These are phyloP conservation scores for Paramecium tetraurelia DNA, from an alignment of 73 alveolate species.

Conservation along the genomic window DNA sequence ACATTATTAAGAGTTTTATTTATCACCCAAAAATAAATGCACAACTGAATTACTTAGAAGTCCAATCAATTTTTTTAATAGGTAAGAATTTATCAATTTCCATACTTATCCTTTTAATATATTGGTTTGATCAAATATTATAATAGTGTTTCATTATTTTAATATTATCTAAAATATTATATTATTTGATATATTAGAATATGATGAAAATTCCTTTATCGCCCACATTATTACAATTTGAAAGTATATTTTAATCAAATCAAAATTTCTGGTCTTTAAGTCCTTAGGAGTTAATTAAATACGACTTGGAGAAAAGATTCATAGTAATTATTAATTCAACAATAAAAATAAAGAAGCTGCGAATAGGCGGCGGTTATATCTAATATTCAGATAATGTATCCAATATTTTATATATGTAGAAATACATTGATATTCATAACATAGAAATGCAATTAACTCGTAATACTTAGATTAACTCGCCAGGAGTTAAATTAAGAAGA, in stretches of 20 bases:
- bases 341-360: neutral
- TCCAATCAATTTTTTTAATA: neutral
- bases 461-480: neutral
- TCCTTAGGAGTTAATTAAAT: neutral
- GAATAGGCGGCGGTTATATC: neutral
- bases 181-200: neutral
- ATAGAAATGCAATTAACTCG: conserved; percentile 1
- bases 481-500: conserved; percentile 10
- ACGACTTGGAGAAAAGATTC: neutral
- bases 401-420: neutral
- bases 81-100: neutral
- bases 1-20: neutral
- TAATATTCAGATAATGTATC: neutral
- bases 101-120: neutral
- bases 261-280: neutral
- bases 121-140: neutral
- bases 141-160: neutral
- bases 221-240: neutral
- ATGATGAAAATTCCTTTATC: neutral
- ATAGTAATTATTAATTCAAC: neutral
- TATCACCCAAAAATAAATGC: neutral
- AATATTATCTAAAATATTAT: neutral
- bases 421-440: neutral
- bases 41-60: neutral
- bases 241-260: neutral